Conservation (phyloP, 306 rosid genomes). For the Erythrophleum fordii region DNA sequence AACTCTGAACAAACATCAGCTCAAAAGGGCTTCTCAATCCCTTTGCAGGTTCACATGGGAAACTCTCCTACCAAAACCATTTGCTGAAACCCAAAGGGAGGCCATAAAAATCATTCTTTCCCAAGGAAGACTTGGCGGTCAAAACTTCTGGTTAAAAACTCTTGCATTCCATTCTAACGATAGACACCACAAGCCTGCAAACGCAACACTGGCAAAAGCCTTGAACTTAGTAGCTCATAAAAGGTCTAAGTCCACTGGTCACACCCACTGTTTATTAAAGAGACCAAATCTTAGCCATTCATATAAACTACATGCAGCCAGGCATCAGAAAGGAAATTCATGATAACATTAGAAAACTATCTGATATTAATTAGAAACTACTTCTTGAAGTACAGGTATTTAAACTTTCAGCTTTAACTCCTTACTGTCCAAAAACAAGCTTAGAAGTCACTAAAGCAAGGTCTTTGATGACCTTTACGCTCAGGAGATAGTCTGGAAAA, state of each 20-base stretch:
- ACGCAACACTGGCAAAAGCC: not conserved
- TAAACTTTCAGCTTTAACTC: not conserved
- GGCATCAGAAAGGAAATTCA: not conserved
- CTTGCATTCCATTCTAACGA: not conserved
- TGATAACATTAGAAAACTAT: not conserved
- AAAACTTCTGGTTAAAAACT: not conserved
- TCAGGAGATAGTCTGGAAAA: slow-evolving; percentile 5
- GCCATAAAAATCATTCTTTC: not conserved
- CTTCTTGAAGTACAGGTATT: not conserved
- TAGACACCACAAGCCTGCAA: not conserved
- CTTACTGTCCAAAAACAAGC: not conserved
- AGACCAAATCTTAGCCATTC: not conserved
- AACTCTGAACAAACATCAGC: not conserved
- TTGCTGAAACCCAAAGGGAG: not conserved
- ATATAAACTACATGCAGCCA: not conserved
- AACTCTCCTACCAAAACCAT: not conserved
- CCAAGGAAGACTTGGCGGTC: not conserved
- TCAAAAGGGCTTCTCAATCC: not conserved
- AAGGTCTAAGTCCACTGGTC: not conserved
- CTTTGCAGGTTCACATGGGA: not conserved
- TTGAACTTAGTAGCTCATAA: not conserved
- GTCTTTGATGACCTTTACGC: not conserved
- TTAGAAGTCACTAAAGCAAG: not conserved
- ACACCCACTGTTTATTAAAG: not conserved
- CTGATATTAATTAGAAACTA: not conserved